A percentile compares a stretch with the other conserved stretches of the same genome.
These are phyloP conservation scores for Fusarium floridanum DNA, from an alignment of 2,329 filamentous ascomycete genomes.

Conservation along the genomic window DNA sequence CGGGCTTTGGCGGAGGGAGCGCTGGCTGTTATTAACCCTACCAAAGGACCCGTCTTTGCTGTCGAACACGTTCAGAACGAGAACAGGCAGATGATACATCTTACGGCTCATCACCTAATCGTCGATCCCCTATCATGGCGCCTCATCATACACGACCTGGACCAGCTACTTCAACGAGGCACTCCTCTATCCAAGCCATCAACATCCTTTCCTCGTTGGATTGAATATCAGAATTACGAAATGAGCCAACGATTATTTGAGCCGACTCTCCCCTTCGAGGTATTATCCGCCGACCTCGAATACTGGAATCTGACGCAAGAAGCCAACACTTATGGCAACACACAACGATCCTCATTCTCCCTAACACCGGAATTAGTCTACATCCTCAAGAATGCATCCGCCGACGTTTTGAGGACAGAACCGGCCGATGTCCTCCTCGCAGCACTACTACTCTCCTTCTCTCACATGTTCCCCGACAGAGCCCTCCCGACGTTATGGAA, in stretches of 20 bases:
- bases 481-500: conserved; percentile 66
- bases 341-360: conserved; percentile 57
- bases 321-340: conserved; percentile 61
- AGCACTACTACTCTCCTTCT: conserved; percentile 67
- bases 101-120: conserved; percentile 65
- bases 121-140: conserved; percentile 66
- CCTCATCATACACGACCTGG: conserved; percentile 63
- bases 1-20: conserved; percentile 56
- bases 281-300: conserved; percentile 55
- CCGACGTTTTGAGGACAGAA: conserved; percentile 64
- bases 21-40: conserved; percentile 61
- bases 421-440: conserved; percentile 67
- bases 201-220: conserved; percentile 64
- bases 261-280: conserved; percentile 55
- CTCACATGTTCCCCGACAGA: conserved; percentile 66
- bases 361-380: conserved; percentile 58
- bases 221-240: conserved; percentile 58
- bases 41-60: conserved; percentile 64
- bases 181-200: conserved; percentile 57
- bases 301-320: conserved; percentile 63
- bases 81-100: conserved; percentile 61
- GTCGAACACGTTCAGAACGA: conserved; percentile 63
- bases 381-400: conserved; percentile 58
- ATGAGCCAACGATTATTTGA: conserved; percentile 47
- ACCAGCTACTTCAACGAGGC: conserved; percentile 61